Evolutionary conservation across 768 basidiomycete species (phyloP).

Genomic region (Botryobasidium botryosum): DNA sequence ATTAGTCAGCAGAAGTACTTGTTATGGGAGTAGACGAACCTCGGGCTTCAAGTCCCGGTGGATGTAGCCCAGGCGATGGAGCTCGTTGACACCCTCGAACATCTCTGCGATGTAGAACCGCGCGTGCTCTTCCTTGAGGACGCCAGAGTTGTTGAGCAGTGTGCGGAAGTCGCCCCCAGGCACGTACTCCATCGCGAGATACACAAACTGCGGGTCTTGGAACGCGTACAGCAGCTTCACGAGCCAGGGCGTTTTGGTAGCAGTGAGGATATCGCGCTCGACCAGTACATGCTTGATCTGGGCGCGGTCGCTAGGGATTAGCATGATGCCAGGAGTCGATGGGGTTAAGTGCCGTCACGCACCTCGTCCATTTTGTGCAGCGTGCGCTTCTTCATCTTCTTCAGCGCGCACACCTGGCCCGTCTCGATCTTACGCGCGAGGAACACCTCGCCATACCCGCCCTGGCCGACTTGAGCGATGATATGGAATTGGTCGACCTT

Average conservation of each 20-base stretch:
- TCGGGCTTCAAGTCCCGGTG: slow-evolving; percentile 97
- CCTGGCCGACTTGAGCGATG: slow-evolving; percentile 96
- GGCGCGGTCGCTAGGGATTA: too few species aligned
- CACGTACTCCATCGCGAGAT: slow-evolving; percentile 98
- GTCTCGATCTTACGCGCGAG: slow-evolving; percentile 90
- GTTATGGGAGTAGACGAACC: slow-evolving; percentile 28
- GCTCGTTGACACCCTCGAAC: slow-evolving; percentile 85
- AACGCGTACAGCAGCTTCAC: slow-evolving; percentile 91
- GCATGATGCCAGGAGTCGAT: not conserved
- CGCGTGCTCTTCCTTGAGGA: slow-evolving; percentile 93
- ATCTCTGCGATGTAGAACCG: slow-evolving; percentile 96
- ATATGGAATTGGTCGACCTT: slow-evolving; percentile 93
- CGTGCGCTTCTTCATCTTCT: slow-evolving; percentile 93
- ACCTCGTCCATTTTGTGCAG: slow-evolving; percentile 98
- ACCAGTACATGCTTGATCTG: slow-evolving; percentile 95
- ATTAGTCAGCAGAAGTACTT: not conserved
- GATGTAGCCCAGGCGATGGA: slow-evolving; percentile 95
- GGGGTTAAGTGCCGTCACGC: slow-evolving; percentile 7
- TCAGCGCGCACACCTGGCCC: slow-evolving; percentile 89
- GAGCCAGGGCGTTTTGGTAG: slow-evolving; percentile 95
- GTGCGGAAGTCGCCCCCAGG: slow-evolving; percentile 98
- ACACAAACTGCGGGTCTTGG: slow-evolving; percentile 80
- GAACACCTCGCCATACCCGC: slow-evolving; percentile 96
- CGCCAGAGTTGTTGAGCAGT: slow-evolving; percentile 91
- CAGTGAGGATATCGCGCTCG: slow-evolving; percentile 93